phyloP scores from a whole-genome alignment of 148 eudicot genomes.

The Camellia lanceoleosa region DNA sequence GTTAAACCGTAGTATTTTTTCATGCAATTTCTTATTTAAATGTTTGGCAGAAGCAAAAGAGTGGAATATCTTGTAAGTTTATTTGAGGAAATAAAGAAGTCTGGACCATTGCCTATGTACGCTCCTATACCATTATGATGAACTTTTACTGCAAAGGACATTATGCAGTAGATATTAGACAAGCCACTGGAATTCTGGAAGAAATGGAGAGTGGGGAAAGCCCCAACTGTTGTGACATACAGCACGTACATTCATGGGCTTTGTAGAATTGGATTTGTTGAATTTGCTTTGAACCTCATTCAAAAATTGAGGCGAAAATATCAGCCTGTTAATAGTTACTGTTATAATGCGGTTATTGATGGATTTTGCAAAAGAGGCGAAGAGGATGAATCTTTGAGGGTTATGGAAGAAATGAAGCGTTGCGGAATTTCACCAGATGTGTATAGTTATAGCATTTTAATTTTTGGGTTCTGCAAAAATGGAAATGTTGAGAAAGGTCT shows the following conservation, averaged over 20 bases:
- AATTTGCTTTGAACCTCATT: slow-evolving; percentile 32
- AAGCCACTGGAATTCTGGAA: slow-evolving; percentile 28
- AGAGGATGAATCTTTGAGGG: slow-evolving; percentile 25
- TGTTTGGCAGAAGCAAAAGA: slow-evolving; percentile 37
- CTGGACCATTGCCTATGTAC: slow-evolving; percentile 49
- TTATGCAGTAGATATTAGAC: slow-evolving; percentile 18
- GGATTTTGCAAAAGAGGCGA: slow-evolving; percentile 38
- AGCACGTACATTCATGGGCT: slow-evolving; percentile 39
- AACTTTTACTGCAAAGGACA: slow-evolving; percentile 35
- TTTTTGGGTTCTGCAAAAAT: slow-evolving; percentile 38
- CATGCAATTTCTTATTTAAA: slow-evolving; percentile 62
- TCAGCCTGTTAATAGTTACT: slow-evolving; percentile 29
- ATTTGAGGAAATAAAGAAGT: slow-evolving; percentile 40
- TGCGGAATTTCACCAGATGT: slow-evolving; percentile 41
- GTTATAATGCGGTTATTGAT: slow-evolving; percentile 45
- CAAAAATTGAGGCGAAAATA: slow-evolving; percentile 8
- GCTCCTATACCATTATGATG: slow-evolving; percentile 44
- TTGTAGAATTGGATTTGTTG: slow-evolving; percentile 35
- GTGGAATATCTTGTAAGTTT: slow-evolving; percentile 26
- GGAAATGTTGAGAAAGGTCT: slow-evolving; percentile 33
- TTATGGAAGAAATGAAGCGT: slow-evolving; percentile 47
- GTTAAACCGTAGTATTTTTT: slow-evolving; percentile 23
- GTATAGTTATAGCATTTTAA: slow-evolving; percentile 45
- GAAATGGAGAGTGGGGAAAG: slow-evolving; percentile 43
- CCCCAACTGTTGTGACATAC: slow-evolving; percentile 43